These are phyloP conservation scores for Dactylellina sp. DNA, from an alignment of 2,329 filamentous ascomycete genomes.

Conservation along the genomic window DNA sequence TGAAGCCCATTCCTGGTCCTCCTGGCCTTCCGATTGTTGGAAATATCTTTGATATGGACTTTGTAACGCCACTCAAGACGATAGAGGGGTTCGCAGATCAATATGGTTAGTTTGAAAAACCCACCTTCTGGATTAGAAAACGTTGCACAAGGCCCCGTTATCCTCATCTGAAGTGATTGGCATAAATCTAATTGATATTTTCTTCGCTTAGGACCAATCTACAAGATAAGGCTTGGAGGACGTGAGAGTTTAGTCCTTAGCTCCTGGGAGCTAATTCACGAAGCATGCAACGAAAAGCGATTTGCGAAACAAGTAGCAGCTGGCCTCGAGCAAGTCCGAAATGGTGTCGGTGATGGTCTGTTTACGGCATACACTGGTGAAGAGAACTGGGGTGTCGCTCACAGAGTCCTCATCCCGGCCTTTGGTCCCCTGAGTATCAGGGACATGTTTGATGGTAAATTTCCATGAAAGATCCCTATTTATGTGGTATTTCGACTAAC, in stretches of 20 bases:
- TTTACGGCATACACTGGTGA: conserved; percentile 71
- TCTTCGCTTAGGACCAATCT: conserved; percentile 69
- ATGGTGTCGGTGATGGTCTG: conserved; percentile 73
- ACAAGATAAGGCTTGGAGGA: conserved; percentile 69
- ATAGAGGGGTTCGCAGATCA: conserved; percentile 72
- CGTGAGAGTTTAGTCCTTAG: conserved; percentile 68
- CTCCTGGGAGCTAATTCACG: conserved; percentile 71
- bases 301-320: conserved; percentile 72
- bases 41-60: conserved; percentile 74
- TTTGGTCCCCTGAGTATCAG: conserved; percentile 77
- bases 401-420: conserved; percentile 74
- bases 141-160: no score
- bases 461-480: no score
- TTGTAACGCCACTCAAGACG: conserved; percentile 70
- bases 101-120: conserved; percentile 70
- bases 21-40: conserved; percentile 74
- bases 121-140: not conserved
- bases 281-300: conserved; percentile 74
- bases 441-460: conserved; percentile 72
- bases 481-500: conserved; percentile 1
- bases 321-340: conserved; percentile 70
- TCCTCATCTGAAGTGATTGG: not conserved
- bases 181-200: conserved; percentile 57
- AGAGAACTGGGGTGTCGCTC: conserved; percentile 75
- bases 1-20: conserved; percentile 72